Evolutionary conservation across 257 asterid genomes (phyloP), one percentile per base, ranked within the genome.

Genomic region (Marsdenia floribunda): DNA sequence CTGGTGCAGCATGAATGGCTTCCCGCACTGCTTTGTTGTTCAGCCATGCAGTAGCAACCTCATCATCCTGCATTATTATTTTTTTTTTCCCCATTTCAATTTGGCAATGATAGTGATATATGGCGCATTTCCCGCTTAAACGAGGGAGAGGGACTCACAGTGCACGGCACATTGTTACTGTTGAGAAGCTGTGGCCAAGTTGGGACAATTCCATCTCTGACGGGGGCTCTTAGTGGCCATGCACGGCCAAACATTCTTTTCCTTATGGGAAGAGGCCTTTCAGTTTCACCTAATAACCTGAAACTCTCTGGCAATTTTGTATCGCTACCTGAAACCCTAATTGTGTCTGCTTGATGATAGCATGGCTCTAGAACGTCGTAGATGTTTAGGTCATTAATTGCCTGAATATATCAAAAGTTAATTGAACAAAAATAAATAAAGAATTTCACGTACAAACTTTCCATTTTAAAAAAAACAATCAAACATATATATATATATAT

Each of bases 221-320:
- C 99, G 0, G 93, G 96, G 73, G 99, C 98, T 87, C 95, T 82
- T 63, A 83, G 77, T 47, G 99, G 99, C 99, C 99, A 94, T 18
- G 98, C 98, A 60, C 99, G 96, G 1, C 99, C 99, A 75, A 94
- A 94, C 81, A 94, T 89, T 76, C 99, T 82, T 82, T 83, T 86
- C 71, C 99, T 83, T 16, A 92, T 91, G 10, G 90, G 90, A 76
- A 89, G 85, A 63, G 96, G 96, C 87, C 91, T 90, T 64, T 90
- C 88, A 16, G 97, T 94, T 86, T 94, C 99, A 14, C 99, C 99
- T 76, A 94, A 79, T 80, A 80, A 90, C 83, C 99, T 89, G 78
- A 94, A 94, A 89, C 99, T 94, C 49, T 37, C 79, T 3, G 99
- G 97, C 87, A 90, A 73, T 54, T 79, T 88, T 61, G 76, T 52